A percentile compares a stretch with the other conserved stretches of the same genome.
Conservation (phyloP, 1,284 basidiomycete genomes). For the Rhodotorula sp. region DNA sequence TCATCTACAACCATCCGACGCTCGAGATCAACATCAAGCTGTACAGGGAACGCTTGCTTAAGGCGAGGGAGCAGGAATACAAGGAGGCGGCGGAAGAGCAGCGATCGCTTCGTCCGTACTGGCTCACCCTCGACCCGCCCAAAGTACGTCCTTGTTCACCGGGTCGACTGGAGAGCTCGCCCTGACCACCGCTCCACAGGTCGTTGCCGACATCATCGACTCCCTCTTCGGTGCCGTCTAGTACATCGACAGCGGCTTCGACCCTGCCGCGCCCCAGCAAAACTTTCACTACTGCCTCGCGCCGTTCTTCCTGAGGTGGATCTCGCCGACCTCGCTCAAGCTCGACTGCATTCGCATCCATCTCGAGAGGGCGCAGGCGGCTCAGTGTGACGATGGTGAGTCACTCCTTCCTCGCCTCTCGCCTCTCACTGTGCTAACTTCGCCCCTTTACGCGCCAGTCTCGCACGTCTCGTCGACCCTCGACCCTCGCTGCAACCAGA, state of each 20-base stretch:
- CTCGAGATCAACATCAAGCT: slow-evolving; percentile 57
- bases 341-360: slow-evolving; percentile 70
- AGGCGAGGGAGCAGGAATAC: slow-evolving; percentile 58
- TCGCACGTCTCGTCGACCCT: slow-evolving; percentile 8
- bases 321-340: slow-evolving; percentile 64
- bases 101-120: slow-evolving; percentile 64
- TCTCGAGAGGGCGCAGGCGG: slow-evolving; percentile 67
- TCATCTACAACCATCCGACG: slow-evolving; percentile 60
- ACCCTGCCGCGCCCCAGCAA: slow-evolving; percentile 9
- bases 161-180: slow-evolving; percentile 57
- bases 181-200: slow-evolving; percentile 55
- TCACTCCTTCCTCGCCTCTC: slow-evolving; percentile 41
- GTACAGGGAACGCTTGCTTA: slow-evolving; percentile 59
- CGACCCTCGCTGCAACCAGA: slow-evolving; percentile 25
- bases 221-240: slow-evolving; percentile 21
- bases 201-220: slow-evolving; percentile 49
- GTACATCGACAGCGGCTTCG: slow-evolving; percentile 19
- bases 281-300: slow-evolving; percentile 53
- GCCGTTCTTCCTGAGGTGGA: slow-evolving; percentile 70
- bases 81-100: slow-evolving; percentile 55
- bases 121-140: slow-evolving; percentile 69
- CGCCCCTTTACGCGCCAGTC: not conserved
- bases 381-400: slow-evolving; percentile 55
- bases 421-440: slow-evolving; percentile 37
- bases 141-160: slow-evolving; percentile 68